A percentile compares a stretch with the other conserved stretches of the same genome.
phyloP scores from a whole-genome alignment of 768 basidiomycete genomes.

The Psilocybe cubensis region DNA sequence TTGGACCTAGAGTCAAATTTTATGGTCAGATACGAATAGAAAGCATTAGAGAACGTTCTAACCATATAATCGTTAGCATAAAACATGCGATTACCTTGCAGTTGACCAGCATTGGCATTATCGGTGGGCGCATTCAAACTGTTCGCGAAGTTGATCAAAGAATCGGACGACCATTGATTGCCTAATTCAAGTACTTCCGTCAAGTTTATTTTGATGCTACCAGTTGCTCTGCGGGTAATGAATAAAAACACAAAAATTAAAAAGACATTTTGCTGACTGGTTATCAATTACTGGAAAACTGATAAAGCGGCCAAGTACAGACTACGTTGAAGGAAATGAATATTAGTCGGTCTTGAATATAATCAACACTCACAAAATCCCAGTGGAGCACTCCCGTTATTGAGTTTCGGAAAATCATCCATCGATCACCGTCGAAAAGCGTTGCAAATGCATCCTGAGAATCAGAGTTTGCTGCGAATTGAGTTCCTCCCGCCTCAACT shows the following conservation, averaged over 20 bases:
- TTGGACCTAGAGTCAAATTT: constrained; percentile 49
- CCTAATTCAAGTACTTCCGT: constrained; percentile 54
- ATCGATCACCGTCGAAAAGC: constrained; percentile 60
- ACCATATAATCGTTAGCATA: constrained; percentile 75
- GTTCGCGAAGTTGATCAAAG: constrained; percentile 41
- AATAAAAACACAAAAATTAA: not conserved
- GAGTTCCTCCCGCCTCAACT: constrained; percentile 60
- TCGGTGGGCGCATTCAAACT: constrained; percentile 37
- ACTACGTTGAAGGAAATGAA: constrained; percentile 39
- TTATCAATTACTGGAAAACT: constrained; percentile 59
- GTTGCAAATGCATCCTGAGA: constrained; percentile 54
- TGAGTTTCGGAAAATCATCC: constrained; percentile 72
- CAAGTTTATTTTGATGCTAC: constrained; percentile 59
- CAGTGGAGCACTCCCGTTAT: constrained; percentile 63
- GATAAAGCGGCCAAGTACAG: constrained; percentile 66
- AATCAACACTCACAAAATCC: constrained; percentile 61
- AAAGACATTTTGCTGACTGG: constrained; percentile 33
- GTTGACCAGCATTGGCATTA: constrained; percentile 56
- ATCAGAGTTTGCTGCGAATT: constrained; percentile 48
- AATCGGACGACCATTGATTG: constrained; percentile 49
- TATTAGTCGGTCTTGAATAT: constrained; percentile 5
- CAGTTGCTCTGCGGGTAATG: constrained; percentile 49
- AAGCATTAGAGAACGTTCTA: constrained; percentile 5
- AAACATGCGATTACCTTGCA: constrained; percentile 66
- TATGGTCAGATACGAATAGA: constrained; percentile 1